phyloP scores from a whole-genome alignment of 768 basidiomycete genomes.

The Pleurotus platypus region DNA sequence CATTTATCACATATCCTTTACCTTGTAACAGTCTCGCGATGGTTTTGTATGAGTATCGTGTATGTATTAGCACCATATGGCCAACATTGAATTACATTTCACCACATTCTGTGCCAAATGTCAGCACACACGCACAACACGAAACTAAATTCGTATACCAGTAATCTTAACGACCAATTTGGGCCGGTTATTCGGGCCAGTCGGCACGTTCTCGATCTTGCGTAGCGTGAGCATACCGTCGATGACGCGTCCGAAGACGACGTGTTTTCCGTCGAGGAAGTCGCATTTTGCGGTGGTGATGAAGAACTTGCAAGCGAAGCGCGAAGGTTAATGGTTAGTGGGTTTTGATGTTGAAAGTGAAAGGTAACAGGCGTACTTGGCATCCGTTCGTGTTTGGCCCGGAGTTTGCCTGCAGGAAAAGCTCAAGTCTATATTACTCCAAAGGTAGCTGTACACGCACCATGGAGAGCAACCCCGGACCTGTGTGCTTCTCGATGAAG shows the following conservation, averaged over 20 bases:
- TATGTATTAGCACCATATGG: background rate
- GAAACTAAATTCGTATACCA: constrained; percentile 38
- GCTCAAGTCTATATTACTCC: background rate
- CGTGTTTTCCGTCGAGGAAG: constrained; percentile 93
- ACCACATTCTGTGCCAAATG: constrained; percentile 43
- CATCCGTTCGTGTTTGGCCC: constrained; percentile 94
- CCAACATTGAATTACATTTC: constrained; percentile 42
- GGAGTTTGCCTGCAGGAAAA: constrained; percentile 74
- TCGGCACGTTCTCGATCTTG: constrained; percentile 95
- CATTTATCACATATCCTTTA: too few relatives aligned
- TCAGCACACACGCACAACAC: background rate
- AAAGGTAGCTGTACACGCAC: constrained; percentile 31
- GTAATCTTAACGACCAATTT: constrained; percentile 87
- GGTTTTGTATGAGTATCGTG: background rate
- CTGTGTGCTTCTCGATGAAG: constrained; percentile 85
- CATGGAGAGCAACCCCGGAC: constrained; percentile 89
- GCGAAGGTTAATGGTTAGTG: background rate
- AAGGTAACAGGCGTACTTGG: constrained; percentile 40
- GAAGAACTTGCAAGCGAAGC: constrained; percentile 66
- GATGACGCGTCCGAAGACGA: constrained; percentile 87
- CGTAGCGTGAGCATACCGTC: constrained; percentile 94
- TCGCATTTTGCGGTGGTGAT: constrained; percentile 94
- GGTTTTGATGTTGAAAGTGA: background rate
- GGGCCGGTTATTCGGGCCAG: constrained; percentile 85
- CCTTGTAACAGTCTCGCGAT: too few relatives aligned